Percentiles rank a stretch among this genome's conserved stretches.
Evolutionary conservation across 169 alveolate species (phyloP).

Genomic region (Cyclospora cayetanensis): DNA sequence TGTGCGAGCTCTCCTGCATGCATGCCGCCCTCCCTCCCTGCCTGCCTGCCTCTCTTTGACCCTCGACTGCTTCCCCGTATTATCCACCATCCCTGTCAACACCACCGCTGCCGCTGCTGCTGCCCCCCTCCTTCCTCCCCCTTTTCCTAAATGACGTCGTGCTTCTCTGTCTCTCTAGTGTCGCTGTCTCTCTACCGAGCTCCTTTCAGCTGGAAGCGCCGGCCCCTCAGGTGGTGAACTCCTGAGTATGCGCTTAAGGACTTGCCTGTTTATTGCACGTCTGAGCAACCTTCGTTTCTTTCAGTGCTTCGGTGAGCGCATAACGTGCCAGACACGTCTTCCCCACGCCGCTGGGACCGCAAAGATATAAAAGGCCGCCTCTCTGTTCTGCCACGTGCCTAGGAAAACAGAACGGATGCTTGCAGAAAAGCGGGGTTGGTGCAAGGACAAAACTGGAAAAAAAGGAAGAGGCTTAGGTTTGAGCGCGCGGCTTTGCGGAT

Average conservation of each 20-base stretch:
- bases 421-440: no score
- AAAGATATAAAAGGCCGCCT: slow-evolving; percentile 41
- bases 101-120: no score
- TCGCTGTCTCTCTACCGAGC: background rate
- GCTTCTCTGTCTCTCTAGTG: background rate
- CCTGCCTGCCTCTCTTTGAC: no score
- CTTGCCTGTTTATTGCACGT: background rate
- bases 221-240: background rate
- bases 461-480: no score
- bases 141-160: no score
- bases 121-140: no score
- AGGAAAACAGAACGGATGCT: background rate
- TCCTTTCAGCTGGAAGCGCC: background rate
- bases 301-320: slow-evolving; percentile 8
- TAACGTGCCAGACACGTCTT: slow-evolving; percentile 25
- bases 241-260: background rate
- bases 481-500: no score
- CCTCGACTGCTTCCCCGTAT: no score
- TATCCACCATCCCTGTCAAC: no score
- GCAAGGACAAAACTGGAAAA: no score
- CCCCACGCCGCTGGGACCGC: slow-evolving; percentile 60
- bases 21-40: no score
- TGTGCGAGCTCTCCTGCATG: no score
- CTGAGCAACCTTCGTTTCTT: background rate
- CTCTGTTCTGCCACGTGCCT: background rate